Evolutionary conservation across 75 land plant genomes (phyloP).

Genomic region (Picea glauca): DNA sequence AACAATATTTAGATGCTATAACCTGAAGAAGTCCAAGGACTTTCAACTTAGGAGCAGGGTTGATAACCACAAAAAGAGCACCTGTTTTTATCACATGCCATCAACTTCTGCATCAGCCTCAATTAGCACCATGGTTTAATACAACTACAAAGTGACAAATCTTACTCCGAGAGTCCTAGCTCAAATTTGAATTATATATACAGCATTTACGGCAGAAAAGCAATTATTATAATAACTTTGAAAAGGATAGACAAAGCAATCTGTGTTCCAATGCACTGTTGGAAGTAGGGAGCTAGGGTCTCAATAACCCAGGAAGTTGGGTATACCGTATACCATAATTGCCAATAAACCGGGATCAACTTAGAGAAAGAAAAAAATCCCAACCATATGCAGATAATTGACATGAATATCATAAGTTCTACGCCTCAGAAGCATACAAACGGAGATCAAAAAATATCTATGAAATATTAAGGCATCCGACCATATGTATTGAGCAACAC

Average conservation of each 20-base stretch:
- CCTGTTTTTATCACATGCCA: slow-evolving; percentile 32
- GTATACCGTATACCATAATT: background rate
- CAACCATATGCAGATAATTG: no score
- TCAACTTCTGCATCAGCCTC: no score
- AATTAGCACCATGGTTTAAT: background rate
- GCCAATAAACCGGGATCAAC: background rate
- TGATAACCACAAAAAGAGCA: slow-evolving; percentile 78
- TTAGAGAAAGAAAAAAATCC: no score
- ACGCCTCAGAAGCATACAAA: no score
- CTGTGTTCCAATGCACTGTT: background rate
- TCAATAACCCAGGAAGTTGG: background rate
- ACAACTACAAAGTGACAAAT: background rate
- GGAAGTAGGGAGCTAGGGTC: no score
- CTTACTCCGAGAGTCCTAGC: background rate
- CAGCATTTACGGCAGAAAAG: background rate
- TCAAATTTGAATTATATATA: background rate
- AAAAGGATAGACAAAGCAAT: background rate
- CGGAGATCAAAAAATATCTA: no score
- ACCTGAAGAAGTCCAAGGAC: slow-evolving; percentile 86
- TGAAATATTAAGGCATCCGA: no score
- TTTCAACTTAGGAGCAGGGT: slow-evolving; percentile 72
- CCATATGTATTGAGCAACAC: no score
- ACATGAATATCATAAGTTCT: no score
- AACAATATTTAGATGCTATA: background rate
- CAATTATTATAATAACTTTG: background rate